These are phyloP conservation scores for Cryptosporidium xiaoi DNA, from an alignment of 169 alveolate genomes.

Conservation along the genomic window DNA sequence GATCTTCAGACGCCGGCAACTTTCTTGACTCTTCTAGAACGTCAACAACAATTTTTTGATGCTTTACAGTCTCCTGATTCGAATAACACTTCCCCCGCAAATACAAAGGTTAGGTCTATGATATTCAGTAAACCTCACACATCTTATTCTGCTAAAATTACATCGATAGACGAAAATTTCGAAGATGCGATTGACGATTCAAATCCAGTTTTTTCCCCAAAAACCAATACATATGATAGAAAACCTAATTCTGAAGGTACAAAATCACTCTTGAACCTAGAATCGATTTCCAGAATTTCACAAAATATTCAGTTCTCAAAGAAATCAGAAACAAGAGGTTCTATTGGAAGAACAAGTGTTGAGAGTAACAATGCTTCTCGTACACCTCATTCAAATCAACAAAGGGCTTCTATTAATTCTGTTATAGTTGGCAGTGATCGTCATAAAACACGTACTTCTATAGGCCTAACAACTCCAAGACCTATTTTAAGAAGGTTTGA, in stretches of 20 bases:
- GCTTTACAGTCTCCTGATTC: constrained; percentile 67
- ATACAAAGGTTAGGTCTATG: constrained; percentile 27
- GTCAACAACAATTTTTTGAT: constrained; percentile 70
- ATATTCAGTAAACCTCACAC: constrained; percentile 50
- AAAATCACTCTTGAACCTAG: constrained; percentile 32
- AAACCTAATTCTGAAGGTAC: neutral
- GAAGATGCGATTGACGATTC: constrained; percentile 74
- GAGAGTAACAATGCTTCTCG: constrained; percentile 25
- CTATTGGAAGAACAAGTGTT: constrained; percentile 32
- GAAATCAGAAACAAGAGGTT: constrained; percentile 18
- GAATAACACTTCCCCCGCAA: constrained; percentile 16
- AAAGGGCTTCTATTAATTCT: constrained; percentile 27
- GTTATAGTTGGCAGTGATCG: constrained; percentile 25
- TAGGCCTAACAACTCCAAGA: constrained; percentile 70
- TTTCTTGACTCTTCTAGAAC: constrained; percentile 43
- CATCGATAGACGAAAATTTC: constrained; percentile 44
- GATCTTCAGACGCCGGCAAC: constrained; percentile 73
- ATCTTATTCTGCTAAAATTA: constrained; percentile 1
- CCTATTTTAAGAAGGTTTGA: constrained; percentile 45
- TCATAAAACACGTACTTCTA: constrained; percentile 28
- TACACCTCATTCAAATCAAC: constrained; percentile 48
- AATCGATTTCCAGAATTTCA: constrained; percentile 62
- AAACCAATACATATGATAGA: constrained; percentile 6
- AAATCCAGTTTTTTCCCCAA: constrained; percentile 44
- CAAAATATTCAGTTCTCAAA: constrained; percentile 47